A percentile compares a stretch with the other conserved stretches of the same genome.
Conservation (phyloP, 2,329 filamentous ascomycete genomes). For the Blumeria hordei region DNA sequence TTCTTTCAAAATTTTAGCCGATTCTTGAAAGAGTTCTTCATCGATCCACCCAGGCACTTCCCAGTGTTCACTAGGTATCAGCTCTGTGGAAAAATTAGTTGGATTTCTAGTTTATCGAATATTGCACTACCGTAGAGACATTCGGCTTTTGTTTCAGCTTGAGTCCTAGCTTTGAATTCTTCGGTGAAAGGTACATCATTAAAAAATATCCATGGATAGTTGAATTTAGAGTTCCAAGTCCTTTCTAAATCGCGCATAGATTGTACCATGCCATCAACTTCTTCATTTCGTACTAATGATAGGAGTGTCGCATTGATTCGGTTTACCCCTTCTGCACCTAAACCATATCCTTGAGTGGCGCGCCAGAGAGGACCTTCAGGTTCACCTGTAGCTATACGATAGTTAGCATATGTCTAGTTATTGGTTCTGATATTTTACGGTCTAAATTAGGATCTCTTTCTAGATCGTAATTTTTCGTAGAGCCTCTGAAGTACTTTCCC, state of each 20-base stretch:
- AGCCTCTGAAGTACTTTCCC: conserved; percentile 19
- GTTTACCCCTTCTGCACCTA: conserved; percentile 48
- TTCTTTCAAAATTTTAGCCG: conserved; percentile 57
- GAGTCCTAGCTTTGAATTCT: conserved; percentile 71
- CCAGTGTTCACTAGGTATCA: conserved; percentile 93
- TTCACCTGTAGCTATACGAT: conserved; percentile 47
- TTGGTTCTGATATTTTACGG: conserved; percentile 25
- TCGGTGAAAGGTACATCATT: conserved; percentile 86
- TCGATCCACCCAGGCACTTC: conserved; percentile 81
- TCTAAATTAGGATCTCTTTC: conserved; percentile 61
- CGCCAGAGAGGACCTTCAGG: conserved; percentile 54
- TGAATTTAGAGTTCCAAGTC: conserved; percentile 97
- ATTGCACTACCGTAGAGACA: conserved; percentile 46
- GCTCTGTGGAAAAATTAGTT: conserved; percentile 26
- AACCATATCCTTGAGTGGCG: conserved; percentile 52
- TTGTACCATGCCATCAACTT: conserved; percentile 59
- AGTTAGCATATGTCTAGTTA: neutral
- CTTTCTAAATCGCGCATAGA: conserved; percentile 81
- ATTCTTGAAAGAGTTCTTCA: conserved; percentile 62
- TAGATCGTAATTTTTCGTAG: conserved; percentile 32
- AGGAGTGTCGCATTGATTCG: conserved; percentile 87
- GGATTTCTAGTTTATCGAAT: no score
- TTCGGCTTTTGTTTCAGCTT: conserved; percentile 66
- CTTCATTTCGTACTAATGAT: conserved; percentile 76
- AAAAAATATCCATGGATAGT: conserved; percentile 98